Percentiles rank a stretch among this genome's conserved stretches.
Evolutionary conservation across 164 flowering plant species (phyloP).

Genomic region (Chloranthus sessilifolius): DNA sequence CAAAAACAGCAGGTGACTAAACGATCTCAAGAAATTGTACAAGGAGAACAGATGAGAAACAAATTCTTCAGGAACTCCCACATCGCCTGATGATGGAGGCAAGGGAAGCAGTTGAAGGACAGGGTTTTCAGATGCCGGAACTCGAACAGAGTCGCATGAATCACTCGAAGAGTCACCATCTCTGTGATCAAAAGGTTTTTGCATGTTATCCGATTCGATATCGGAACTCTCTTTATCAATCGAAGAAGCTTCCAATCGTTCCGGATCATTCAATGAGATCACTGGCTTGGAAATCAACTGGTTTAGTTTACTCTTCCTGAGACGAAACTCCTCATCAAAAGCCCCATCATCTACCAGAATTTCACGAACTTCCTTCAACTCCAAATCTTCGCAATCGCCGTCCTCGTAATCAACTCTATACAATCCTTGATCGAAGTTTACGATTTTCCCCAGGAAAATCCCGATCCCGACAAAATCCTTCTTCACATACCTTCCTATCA

Average conservation of each 20-base stretch:
- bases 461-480: constrained; percentile 67
- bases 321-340: constrained; percentile 32
- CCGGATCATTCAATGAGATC: constrained; percentile 13
- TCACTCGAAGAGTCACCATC: constrained; percentile 56
- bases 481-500: constrained; percentile 68
- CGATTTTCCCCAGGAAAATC: constrained; percentile 64
- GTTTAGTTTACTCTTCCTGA: constrained; percentile 47
- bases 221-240: constrained; percentile 26
- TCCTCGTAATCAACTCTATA: constrained; percentile 87
- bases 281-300: constrained; percentile 15
- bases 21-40: constrained; percentile 75
- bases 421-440: constrained; percentile 53
- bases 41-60: constrained; percentile 76
- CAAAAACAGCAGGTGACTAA: constrained; percentile 59
- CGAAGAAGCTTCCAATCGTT: constrained; percentile 18
- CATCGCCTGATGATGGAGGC: constrained; percentile 75
- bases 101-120: constrained; percentile 43
- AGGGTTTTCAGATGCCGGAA: constrained; percentile 24
- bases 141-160: constrained; percentile 38
- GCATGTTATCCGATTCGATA: constrained; percentile 14
- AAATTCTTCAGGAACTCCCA: constrained; percentile 73
- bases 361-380: constrained; percentile 47
- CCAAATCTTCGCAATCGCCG: constrained; percentile 88
- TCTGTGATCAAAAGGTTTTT: constrained; percentile 20
- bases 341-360: constrained; percentile 30